A percentile compares a stretch with the other conserved stretches of the same genome.
These are phyloP conservation scores for Aleurites moluccanus DNA, from an alignment of 441 rosid genomes.

Conservation along the genomic window DNA sequence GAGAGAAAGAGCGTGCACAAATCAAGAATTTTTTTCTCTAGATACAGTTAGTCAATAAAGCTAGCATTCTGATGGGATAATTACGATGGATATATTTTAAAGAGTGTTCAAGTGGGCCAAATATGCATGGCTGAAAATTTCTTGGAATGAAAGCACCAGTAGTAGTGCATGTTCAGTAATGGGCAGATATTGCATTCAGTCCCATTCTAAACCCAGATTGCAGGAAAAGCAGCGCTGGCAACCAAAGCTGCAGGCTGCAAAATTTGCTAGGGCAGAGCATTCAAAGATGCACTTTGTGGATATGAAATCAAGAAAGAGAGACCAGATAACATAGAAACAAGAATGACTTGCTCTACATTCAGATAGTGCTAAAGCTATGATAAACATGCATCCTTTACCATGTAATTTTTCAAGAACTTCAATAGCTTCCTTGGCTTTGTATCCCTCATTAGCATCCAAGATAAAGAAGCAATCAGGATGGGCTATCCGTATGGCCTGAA, in stretches of 20 bases:
- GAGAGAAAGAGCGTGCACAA: not conserved
- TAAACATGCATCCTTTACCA: slow-evolving; percentile 39
- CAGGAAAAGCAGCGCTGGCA: not conserved
- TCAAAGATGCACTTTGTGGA: not conserved
- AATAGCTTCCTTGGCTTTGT: slow-evolving; percentile 68
- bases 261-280: slow-evolving; percentile 2
- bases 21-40: not conserved
- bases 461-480: slow-evolving; percentile 77
- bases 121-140: not conserved
- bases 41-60: not conserved
- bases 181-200: not conserved
- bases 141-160: not conserved
- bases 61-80: not conserved
- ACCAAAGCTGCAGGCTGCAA: no score
- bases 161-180: not conserved
- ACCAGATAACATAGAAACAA: not conserved
- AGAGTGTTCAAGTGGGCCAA: not conserved
- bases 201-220: not conserved
- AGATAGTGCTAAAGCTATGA: slow-evolving; percentile 4
- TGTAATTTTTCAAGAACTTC: slow-evolving; percentile 71
- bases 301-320: not conserved
- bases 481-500: slow-evolving; percentile 71
- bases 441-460: slow-evolving; percentile 95
- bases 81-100: not conserved
- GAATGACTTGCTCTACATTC: not conserved